phyloP scores from a whole-genome alignment of 441 rosid species.

The Croton laevigatus region DNA sequence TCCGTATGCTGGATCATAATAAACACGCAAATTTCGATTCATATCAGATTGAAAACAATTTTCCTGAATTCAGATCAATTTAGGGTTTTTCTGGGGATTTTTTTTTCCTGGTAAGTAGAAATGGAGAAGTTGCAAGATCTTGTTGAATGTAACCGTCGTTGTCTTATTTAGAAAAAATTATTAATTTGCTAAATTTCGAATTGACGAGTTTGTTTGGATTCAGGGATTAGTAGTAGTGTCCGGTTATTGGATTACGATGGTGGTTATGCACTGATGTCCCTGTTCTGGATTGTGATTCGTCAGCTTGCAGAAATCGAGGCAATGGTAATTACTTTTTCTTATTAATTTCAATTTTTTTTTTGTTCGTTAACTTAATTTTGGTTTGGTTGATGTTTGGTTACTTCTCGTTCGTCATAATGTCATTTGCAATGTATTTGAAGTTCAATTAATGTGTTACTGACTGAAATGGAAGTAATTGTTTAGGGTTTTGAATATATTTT shows the following conservation, averaged over 20 bases:
- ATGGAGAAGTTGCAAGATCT: background rate
- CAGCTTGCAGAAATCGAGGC: constrained; percentile 57
- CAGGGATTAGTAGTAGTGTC: constrained; percentile 6
- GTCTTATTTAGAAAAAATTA: background rate
- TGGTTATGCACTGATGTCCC: constrained; percentile 50
- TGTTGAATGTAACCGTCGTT: background rate
- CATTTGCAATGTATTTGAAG: background rate
- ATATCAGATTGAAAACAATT: background rate
- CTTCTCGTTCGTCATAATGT: background rate
- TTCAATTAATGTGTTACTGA: constrained; percentile 1
- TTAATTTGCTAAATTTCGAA: background rate
- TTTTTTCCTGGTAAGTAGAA: background rate
- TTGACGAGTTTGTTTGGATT: background rate
- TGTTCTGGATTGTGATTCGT: constrained; percentile 52
- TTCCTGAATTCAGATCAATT: background rate
- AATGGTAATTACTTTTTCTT: constrained; percentile 30
- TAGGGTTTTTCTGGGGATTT: background rate
- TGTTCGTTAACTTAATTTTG: constrained; percentile 15
- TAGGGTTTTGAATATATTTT: background rate
- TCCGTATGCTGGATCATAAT: background rate
- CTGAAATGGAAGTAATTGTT: background rate
- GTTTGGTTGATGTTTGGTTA: background rate
- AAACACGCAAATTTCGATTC: no score
- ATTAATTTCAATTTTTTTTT: no score
- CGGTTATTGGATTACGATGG: constrained; percentile 23